A percentile compares a stretch with the other conserved stretches of the same genome.
These are phyloP conservation scores for Naganishia liquefaciens DNA, from an alignment of 1,284 basidiomycete species.

Conservation along the genomic window DNA sequence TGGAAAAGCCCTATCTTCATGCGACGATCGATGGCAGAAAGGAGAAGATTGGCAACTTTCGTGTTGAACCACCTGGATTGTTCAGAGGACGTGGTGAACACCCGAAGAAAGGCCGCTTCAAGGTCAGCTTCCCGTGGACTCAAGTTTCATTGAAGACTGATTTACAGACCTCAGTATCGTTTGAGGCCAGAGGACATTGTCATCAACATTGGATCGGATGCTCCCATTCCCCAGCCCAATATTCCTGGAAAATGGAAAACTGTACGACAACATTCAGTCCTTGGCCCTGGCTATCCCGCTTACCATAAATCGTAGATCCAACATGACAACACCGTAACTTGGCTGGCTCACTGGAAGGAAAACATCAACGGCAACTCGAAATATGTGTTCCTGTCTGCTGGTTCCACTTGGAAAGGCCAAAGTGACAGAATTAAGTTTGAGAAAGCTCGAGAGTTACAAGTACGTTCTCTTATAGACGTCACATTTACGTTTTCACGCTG, in stretches of 20 bases:
- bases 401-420: slow-evolving; percentile 91
- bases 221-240: slow-evolving; percentile 76
- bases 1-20: slow-evolving; percentile 80
- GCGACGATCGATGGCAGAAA: slow-evolving; percentile 91
- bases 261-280: slow-evolving; percentile 31
- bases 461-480: slow-evolving; percentile 47
- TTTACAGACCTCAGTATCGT: slow-evolving; percentile 63
- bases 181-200: slow-evolving; percentile 90
- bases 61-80: slow-evolving; percentile 94
- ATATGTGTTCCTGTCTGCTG: slow-evolving; percentile 93
- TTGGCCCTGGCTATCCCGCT: too few species aligned
- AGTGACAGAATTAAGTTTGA: slow-evolving; percentile 95
- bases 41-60: slow-evolving; percentile 98
- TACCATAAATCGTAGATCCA: slow-evolving; percentile 57
- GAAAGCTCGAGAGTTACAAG: slow-evolving; percentile 91
- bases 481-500: background rate
- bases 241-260: slow-evolving; percentile 82
- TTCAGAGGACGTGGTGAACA: slow-evolving; percentile 98
- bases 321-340: slow-evolving; percentile 92
- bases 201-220: slow-evolving; percentile 81
- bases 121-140: slow-evolving; percentile 61
- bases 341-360: slow-evolving; percentile 97
- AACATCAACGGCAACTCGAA: slow-evolving; percentile 89
- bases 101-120: slow-evolving; percentile 93
- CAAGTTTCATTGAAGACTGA: slow-evolving; percentile 31